phyloP scores from a whole-genome alignment of 805 yeast species.

The Starmerella apis region DNA sequence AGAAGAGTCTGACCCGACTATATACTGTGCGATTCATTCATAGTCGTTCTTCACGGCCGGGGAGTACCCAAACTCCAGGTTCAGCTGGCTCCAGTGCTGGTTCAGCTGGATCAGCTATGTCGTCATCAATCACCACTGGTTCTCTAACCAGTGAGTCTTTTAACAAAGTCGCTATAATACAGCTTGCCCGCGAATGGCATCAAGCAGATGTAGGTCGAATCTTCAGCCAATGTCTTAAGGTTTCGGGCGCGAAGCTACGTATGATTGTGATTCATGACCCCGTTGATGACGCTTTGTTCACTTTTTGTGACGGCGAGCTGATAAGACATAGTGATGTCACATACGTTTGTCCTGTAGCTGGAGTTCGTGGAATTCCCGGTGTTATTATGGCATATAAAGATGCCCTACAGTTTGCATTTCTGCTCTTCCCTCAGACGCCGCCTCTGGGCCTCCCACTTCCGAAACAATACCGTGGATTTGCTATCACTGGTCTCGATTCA shows the following conservation, averaged over 20 bases:
- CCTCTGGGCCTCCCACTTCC: conserved; percentile 10
- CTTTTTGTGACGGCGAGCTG: conserved; percentile 10
- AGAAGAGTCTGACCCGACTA: background rate
- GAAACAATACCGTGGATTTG: background rate
- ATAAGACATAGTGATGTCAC: conserved; percentile 8
- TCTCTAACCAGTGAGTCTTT: background rate
- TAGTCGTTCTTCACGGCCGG: background rate
- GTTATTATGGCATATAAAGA: background rate
- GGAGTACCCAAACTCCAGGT: background rate
- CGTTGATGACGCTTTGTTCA: background rate
- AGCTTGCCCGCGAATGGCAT: conserved; percentile 15
- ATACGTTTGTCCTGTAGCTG: conserved; percentile 10
- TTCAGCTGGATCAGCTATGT: background rate
- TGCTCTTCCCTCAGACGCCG: conserved; percentile 11
- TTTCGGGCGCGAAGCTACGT: background rate
- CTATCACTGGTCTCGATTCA: background rate
- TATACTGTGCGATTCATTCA: conserved; percentile 8
- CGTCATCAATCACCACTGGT: background rate
- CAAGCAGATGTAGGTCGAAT: conserved; percentile 11
- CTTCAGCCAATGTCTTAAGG: conserved; percentile 10
- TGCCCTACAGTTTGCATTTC: background rate
- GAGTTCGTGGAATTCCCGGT: conserved; percentile 12
- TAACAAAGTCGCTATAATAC: conserved; percentile 10
- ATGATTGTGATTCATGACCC: conserved; percentile 15
- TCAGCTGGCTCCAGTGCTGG: background rate